Evolutionary conservation across 768 basidiomycete species (phyloP).

Genomic region (Pleurotus platypus): DNA sequence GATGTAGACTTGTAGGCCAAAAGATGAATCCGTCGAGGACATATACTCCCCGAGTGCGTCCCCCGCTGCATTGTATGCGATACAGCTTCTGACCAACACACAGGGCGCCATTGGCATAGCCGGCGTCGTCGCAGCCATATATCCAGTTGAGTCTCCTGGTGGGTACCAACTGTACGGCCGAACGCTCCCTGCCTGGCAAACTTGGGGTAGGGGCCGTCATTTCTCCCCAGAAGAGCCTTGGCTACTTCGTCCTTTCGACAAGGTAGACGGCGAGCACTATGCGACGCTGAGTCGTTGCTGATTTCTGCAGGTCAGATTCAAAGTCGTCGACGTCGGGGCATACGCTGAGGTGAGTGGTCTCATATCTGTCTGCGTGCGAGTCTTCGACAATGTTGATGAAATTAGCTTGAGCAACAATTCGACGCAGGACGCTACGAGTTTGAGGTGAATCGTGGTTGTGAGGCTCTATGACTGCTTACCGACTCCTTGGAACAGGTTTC

Average conservation of each 20-base stretch:
- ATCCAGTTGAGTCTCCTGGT: conserved; percentile 61
- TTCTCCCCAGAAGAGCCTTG: conserved; percentile 50
- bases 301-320: conserved; percentile 43
- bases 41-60: conserved; percentile 53
- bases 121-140: conserved; percentile 62
- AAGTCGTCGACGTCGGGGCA: conserved; percentile 39
- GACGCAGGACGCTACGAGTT: conserved; percentile 51
- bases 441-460: conserved; percentile 27
- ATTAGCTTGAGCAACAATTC: conserved; percentile 46
- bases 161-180: conserved; percentile 65
- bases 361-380: background rate
- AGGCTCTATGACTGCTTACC: background rate
- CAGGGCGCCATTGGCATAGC: conserved; percentile 72
- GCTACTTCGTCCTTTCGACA: conserved; percentile 62
- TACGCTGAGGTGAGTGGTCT: conserved; percentile 41
- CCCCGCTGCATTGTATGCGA: background rate
- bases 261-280: conserved; percentile 27
- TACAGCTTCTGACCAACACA: background rate
- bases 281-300: too few relatives aligned
- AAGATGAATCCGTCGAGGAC: conserved; percentile 77
- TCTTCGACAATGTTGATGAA: background rate
- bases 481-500: conserved; percentile 37
- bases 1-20: conserved; percentile 57
- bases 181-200: conserved; percentile 63
- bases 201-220: conserved; percentile 50